Evolutionary conservation across 2,329 filamentous ascomycete genomes (phyloP), one percentile per base, ranked within the genome.

Genomic region (Hirsutella thompsonii): DNA sequence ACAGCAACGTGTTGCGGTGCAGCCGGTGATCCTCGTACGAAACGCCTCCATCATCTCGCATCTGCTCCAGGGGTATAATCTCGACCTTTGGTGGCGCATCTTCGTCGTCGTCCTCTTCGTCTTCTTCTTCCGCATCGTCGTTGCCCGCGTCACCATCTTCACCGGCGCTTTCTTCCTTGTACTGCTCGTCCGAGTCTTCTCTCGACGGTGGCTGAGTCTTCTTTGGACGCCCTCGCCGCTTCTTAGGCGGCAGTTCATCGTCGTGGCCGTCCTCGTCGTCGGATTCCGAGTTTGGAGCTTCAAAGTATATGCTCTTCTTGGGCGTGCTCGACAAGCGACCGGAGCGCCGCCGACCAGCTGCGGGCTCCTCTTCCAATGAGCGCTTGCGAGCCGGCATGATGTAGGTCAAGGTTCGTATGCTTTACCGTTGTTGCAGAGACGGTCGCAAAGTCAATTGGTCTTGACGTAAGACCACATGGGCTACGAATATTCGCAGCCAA

Each of bases 1-100:
- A 80, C 2, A 68, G 57, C 36, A 79, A 46, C 0, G 76, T 79
- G 45, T 79, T 79, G 21, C 62, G 63, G 48, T 80, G 76, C 4
- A 80, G 45, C 20, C 59, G 68, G 19, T 66, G 56, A 30, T 76
- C 70, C 28, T 64, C 62, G 44, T 79, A 79, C 2, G 67, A 50
- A 5, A 62, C 47, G 13, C 56, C 58, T 1, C 52, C 57, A 5
- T 49, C 50, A 8, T 57, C 57, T 18, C 61, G 50, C 47, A 64
- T 42, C 48, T 61, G 54, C 38, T 57, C 60, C 20, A 63, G 39
- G 1, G 61, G 61, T 3, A 63, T 55, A 5, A 64, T 49, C 6
- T 53, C 54, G 26, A 60, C 55, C 30, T 55, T 64, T 32, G 53
- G 55, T 2, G 56, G 55, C 19, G 52, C 55, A 44, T 56, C 55